Evolutionary conservation across 805 yeast genomes (phyloP), one percentile per base, ranked within the genome.

Genomic region (Kazachstania viticola): DNA sequence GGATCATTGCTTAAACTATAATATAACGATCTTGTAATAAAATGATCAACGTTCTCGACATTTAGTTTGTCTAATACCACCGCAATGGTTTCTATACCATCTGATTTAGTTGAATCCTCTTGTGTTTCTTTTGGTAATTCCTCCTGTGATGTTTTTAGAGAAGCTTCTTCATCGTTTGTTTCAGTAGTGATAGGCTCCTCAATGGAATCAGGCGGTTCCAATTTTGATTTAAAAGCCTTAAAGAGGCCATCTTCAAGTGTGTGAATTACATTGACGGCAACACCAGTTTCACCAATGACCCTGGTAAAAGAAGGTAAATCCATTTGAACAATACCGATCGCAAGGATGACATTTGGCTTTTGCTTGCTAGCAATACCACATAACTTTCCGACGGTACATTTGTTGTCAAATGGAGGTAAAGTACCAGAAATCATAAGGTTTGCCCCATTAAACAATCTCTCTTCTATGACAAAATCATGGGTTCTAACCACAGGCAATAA

Each of bases 251-350:
- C 98, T 3, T 71, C 78, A 13, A 69, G 52, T 21, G 65, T 66
- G 44, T 84, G 94, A n/a, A 73, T 44, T 4, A 84, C 60, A 29
- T 69, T 65, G 1, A 87, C 93, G 0, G 91, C 95, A 19, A 79
- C 72, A 9, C 97, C 98, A 12, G 67, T 65, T 12, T 68, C 61
- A 0, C 84, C 85, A n/a, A 67, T 55, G 1, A 72, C 79, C 18
- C 61, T 48, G 25, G 58, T 54, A 30, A 61, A 56, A 2, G 56
- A 52, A 3, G 58, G 51, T 41, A 82, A 40, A 43, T 77, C 67
- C 25, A 57, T 42, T 38, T 80, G 72, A 9, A 65, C 51, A 3
- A 47, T 49, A 2, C 95, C 95, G 17, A 87, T 69, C 1, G 93
- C 95, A 47, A 71, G 64, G 0, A 75, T 65, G 9, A 78, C 77